These are phyloP conservation scores for Chrysanthemum seticuspe DNA, from an alignment of 129 eudicot species.

Conservation along the genomic window DNA sequence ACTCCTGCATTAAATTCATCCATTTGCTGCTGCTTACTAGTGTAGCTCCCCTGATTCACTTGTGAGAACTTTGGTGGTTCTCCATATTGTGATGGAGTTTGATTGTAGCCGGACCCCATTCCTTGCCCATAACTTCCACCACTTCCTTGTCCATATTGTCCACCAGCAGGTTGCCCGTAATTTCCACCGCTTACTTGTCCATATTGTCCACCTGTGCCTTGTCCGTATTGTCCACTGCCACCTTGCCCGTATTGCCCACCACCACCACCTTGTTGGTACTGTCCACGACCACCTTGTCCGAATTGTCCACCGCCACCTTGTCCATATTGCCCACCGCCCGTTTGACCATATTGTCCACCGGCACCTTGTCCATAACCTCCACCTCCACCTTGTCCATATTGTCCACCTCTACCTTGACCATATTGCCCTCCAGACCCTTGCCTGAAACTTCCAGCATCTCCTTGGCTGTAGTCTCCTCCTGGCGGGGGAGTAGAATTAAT, in stretches of 20 bases:
- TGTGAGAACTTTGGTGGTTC: constrained; percentile 31
- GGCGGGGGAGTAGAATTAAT: constrained; percentile 35
- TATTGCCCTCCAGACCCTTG: constrained; percentile 30
- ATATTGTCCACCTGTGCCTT: constrained; percentile 9
- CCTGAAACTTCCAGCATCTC: constrained; percentile 31
- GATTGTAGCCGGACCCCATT: constrained; percentile 18
- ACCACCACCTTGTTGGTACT: constrained; percentile 36
- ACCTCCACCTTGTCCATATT: constrained; percentile 25
- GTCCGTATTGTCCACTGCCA: constrained; percentile 26
- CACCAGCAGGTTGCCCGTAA: constrained; percentile 17
- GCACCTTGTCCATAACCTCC: constrained; percentile 30
- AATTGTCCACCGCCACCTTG: constrained; percentile 24
- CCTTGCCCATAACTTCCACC: constrained; percentile 35
- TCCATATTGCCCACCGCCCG: constrained; percentile 25
- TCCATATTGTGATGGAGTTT: constrained; percentile 32
- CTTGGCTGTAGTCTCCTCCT: constrained; percentile 36
- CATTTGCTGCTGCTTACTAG: constrained; percentile 40
- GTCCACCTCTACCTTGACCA: constrained; percentile 26
- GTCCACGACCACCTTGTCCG: constrained; percentile 27
- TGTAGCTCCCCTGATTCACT: constrained; percentile 29
- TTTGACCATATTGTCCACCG: constrained; percentile 34
- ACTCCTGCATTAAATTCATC: constrained; percentile 29
- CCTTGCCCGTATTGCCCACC: constrained; percentile 31
- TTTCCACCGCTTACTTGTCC: constrained; percentile 16
- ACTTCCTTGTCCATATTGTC: constrained; percentile 35